Evolutionary conservation across 2,329 filamentous ascomycete genomes (phyloP).

Genomic region (Alternaria solani): DNA sequence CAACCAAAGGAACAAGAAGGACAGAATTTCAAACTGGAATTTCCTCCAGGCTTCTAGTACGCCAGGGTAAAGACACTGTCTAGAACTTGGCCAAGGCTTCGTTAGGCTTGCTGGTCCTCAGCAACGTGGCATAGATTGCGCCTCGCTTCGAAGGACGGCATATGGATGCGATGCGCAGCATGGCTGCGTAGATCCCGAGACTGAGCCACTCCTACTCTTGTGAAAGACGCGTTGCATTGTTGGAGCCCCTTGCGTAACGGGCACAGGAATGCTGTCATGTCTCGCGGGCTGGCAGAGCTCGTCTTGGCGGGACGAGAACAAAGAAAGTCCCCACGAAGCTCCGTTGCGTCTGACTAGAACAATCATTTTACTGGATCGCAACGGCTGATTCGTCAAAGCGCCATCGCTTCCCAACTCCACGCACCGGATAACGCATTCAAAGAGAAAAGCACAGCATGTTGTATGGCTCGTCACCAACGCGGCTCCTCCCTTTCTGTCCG

Average conservation of each 20-base stretch:
- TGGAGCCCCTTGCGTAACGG: constrained; percentile 48
- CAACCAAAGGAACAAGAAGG: constrained; percentile 23
- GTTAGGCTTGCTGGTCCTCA: not conserved
- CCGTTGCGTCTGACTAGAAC: constrained; percentile 46
- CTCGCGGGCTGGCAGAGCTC: constrained; percentile 35
- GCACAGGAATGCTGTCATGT: constrained; percentile 45
- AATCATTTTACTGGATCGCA: constrained; percentile 45
- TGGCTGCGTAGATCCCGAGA: constrained; percentile 28
- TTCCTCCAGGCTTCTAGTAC: constrained; percentile 45
- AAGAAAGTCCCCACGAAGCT: constrained; percentile 46
- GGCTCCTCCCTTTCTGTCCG: constrained; percentile 34
- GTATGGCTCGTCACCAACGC: constrained; percentile 30
- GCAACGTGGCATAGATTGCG: constrained; percentile 12
- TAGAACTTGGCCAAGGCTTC: constrained; percentile 26
- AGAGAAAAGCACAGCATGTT: constrained; percentile 37
- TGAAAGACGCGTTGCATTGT: constrained; percentile 34
- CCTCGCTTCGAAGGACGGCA: constrained; percentile 1
- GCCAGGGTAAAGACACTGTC: constrained; percentile 21
- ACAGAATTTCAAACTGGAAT: constrained; percentile 38
- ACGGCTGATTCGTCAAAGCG: constrained; percentile 34
- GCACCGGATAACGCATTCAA: constrained; percentile 46
- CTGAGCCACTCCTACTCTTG: constrained; percentile 24
- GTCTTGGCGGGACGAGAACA: constrained; percentile 46
- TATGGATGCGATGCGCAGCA: constrained; percentile 10
- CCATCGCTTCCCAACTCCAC: constrained; percentile 21